phyloP scores from a whole-genome alignment of 176 grass and related monocot species.

The Carex myosuroides region DNA sequence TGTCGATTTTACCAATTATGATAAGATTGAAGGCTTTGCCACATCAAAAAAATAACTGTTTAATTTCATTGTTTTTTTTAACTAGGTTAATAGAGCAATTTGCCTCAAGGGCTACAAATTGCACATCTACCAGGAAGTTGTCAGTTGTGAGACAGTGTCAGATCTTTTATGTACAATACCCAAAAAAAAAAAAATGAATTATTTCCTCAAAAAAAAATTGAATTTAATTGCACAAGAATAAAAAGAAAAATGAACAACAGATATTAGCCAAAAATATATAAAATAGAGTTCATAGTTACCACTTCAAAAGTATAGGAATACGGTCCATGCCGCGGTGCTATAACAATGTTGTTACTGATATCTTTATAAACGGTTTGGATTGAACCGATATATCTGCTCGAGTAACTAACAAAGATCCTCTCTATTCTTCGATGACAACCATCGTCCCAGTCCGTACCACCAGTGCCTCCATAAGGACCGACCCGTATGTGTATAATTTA shows the following conservation, averaged over 20 bases:
- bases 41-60: background rate
- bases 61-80: background rate
- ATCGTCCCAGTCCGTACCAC: conserved; percentile 16
- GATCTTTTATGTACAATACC: background rate
- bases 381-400: conserved; percentile 15
- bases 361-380: conserved; percentile 17
- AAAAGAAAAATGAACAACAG: background rate
- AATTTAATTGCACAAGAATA: background rate
- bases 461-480: conserved; percentile 13
- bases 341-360: conserved; percentile 10
- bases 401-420: conserved; percentile 18
- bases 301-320: conserved; percentile 25
- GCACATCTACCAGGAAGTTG: background rate
- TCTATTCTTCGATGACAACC: conserved; percentile 21
- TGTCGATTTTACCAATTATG: background rate
- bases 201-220: background rate
- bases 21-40: background rate
- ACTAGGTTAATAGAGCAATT: background rate
- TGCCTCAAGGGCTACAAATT: background rate
- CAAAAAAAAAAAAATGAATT: background rate
- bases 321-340: background rate
- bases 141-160: background rate
- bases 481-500: conserved; percentile 13
- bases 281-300: conserved; percentile 8
- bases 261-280: background rate